Evolutionary conservation across 2,329 filamentous ascomycete species (phyloP).

Genomic region (Parasarocladium wereldwijsianum): DNA sequence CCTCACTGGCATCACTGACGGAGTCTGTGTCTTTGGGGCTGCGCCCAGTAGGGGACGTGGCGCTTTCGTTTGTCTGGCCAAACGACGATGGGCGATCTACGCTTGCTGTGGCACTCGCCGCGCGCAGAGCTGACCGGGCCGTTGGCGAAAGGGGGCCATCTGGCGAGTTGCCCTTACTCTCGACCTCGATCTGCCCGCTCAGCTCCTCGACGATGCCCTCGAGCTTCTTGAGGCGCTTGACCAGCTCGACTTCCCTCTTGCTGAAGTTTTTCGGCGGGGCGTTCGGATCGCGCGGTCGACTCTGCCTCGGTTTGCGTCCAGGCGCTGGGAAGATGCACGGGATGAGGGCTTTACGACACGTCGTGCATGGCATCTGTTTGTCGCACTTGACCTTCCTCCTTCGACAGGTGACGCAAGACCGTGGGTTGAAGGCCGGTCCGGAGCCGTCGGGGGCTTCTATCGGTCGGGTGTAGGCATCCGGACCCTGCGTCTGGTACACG

Average conservation of each 20-base stretch:
- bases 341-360: conserved; percentile 56
- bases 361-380: conserved; percentile 62
- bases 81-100: background rate
- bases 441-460: conserved; percentile 18
- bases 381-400: conserved; percentile 62
- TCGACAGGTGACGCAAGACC: conserved; percentile 34
- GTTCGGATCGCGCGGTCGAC: conserved; percentile 49
- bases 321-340: conserved; percentile 63
- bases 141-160: too few relatives aligned
- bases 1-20: conserved; percentile 16
- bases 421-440: conserved; percentile 26
- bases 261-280: conserved; percentile 42
- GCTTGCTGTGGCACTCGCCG: background rate
- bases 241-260: conserved; percentile 51
- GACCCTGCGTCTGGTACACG: conserved; percentile 24
- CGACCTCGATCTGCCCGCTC: conserved; percentile 47
- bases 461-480: conserved; percentile 21
- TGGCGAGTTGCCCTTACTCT: conserved; percentile 19
- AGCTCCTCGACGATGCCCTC: conserved; percentile 63
- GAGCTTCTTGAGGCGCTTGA: conserved; percentile 57
- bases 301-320: conserved; percentile 54
- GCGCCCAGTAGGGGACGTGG: background rate
- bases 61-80: too few relatives aligned
- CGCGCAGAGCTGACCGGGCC: too few relatives aligned
- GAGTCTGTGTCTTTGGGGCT: conserved; percentile 14